Base-by-base conservation (phyloP, 495 filamentous ascomycete genomes). In the Hyaloscypha finlandica region DNA sequence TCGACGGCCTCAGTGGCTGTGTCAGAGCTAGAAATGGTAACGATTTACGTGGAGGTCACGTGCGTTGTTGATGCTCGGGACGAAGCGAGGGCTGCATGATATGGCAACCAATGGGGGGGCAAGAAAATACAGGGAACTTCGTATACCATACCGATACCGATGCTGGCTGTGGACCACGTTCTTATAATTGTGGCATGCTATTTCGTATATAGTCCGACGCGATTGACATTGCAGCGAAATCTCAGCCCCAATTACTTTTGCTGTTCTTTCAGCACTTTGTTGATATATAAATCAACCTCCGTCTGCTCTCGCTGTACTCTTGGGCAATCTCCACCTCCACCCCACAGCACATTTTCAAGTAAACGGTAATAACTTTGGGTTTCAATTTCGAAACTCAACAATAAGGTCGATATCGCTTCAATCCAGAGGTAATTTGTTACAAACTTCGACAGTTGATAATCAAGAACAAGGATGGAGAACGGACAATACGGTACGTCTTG, bases 401-500 rank as follows among this genome's bases (percentile, higher is more conserved):
- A 48, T 48, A 37, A 37, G 12, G 8, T 37, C 35, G 3, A 37
- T 12, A 37, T 12, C 35, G 12, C 35, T 37, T 37, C 8, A 37
- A 37, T 37, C 35, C 16, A 48, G 16, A 3, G 4, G 16, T 11
- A 6, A 4, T 19, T 48, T 48, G 16, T 48, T 48, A 6, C 42
- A 48, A 19, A 37, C 12, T 19, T 48, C 16, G 11, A 48, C 11
- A 48, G 16, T 16, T 48, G 16, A 16, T 16, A 0, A 48, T 37
- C 42, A 48, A 48, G 1, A 48, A 1, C 42, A 4, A 48, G 6
- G 42, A 61, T 61, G 59, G 59, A 61, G 59, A 61, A 61, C 37
- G 59, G 59, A 48, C 33, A 61, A 48, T 61, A 61, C n/a, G 59
- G 59, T 61, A 61, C 22, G 59, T 30, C 8, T 30, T 5, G 4